Evolutionary conservation across 805 yeast species (phyloP).

Genomic region (Candida tammaniensis): DNA sequence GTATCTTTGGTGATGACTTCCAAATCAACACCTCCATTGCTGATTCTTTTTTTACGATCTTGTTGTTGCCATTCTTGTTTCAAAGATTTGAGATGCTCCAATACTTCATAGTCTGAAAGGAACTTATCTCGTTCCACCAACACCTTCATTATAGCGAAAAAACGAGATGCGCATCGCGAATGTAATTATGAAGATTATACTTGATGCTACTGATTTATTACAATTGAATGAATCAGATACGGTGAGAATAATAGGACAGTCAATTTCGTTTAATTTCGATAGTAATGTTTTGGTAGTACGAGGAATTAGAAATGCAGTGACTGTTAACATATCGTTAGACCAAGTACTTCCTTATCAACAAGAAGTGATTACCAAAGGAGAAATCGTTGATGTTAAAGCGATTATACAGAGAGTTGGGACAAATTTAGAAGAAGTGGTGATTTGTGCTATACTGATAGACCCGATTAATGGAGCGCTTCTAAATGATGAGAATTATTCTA

Average conservation of each 20-base stretch:
- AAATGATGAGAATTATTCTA: neutral
- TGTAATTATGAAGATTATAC: slow-evolving; percentile 3
- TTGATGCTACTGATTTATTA: neutral
- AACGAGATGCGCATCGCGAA: slow-evolving; percentile 4
- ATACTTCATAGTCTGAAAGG: slow-evolving; percentile 65
- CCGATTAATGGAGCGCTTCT: slow-evolving; percentile 4
- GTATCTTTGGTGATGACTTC: slow-evolving; percentile 51
- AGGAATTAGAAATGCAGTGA: neutral
- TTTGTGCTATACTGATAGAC: neutral
- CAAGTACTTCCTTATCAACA: slow-evolving; percentile 2
- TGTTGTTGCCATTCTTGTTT: slow-evolving; percentile 17
- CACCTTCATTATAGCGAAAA: slow-evolving; percentile 32
- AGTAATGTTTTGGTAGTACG: slow-evolving; percentile 1
- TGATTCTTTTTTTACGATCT: slow-evolving; percentile 28
- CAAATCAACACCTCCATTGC: slow-evolving; percentile 44
- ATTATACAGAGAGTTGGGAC: neutral
- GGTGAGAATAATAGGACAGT: slow-evolving; percentile 4
- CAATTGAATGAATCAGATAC: neutral
- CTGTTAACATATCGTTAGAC: slow-evolving; percentile 1
- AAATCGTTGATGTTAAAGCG: slow-evolving; percentile 6
- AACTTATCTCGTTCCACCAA: slow-evolving; percentile 52
- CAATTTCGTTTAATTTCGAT: slow-evolving; percentile 4
- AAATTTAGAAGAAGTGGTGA: neutral
- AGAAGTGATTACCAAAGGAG: slow-evolving; percentile 5
- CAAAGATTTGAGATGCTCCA: slow-evolving; percentile 45